Conservation (phyloP, 371 early-diverging fungal genomes). For the Blastocladiella emersonii region DNA sequence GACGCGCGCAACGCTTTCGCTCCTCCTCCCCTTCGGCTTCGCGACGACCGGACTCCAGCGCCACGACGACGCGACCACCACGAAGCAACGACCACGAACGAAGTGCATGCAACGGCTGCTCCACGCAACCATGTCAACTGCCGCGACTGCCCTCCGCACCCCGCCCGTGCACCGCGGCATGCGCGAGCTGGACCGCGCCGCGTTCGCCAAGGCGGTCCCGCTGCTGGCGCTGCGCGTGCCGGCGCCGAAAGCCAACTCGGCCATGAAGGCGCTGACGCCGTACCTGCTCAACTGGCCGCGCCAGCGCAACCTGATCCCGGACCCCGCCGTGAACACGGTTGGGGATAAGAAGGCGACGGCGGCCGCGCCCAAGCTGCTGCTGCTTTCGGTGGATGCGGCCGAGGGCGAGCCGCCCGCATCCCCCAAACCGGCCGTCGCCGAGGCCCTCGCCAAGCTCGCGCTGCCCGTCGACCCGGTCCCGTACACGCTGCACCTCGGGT, state of each 20-base stretch:
- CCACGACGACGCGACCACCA: no score
- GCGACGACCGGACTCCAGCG: no score
- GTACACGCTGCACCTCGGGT: conserved; percentile 43
- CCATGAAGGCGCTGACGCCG: conserved; percentile 34
- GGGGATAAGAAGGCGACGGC: conserved; percentile 33
- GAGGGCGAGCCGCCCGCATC: no score
- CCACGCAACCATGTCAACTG: no score
- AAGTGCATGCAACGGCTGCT: no score
- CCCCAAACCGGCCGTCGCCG: conserved; percentile 20
- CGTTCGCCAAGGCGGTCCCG: background rate
- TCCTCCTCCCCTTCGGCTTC: no score
- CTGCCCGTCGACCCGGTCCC: conserved; percentile 13
- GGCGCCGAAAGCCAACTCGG: conserved; percentile 33
- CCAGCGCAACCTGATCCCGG: conserved; percentile 47
- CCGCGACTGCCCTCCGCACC: background rate
- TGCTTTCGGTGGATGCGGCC: conserved; percentile 12
- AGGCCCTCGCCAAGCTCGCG: conserved; percentile 28
- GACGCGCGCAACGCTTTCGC: no score
- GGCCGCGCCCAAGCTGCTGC: conserved; percentile 40
- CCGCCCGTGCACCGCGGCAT: background rate
- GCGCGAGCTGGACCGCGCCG: background rate
- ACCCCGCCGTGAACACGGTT: no score
- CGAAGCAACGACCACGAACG: no score
- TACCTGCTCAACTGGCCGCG: conserved; percentile 54
- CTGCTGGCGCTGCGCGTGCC: conserved; percentile 50